Evolutionary conservation across 805 yeast species (phyloP), one percentile per base, ranked within the genome.

Genomic region (Kuraishia molischiana): DNA sequence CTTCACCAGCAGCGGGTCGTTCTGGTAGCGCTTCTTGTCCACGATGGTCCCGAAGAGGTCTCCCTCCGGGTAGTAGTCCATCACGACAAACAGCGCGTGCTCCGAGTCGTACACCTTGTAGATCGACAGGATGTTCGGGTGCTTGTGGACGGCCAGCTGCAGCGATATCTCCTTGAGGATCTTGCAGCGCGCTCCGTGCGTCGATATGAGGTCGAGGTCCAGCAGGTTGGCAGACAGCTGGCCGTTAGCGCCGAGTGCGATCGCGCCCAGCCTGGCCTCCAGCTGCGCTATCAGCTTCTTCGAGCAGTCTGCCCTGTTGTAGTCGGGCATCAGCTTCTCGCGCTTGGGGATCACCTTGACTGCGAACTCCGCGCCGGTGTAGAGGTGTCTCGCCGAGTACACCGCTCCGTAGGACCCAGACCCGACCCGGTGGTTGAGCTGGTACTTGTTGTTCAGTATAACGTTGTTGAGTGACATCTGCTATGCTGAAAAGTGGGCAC

Each of bases 321-420:
- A 6, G n/a, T 29, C 20, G 11, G 29, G 20, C 22, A 19, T 11
- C 2, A 62, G 54, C 4, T 65, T 61, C 38, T 54, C 59, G 38
- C 64, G 62, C 45, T 79, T 78, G 32, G 79, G 61, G 3, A 83
- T 66, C 38, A 81, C 76, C 53, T 86, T 86, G 42, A 87, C 74
- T 2, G 95, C 95, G 48, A 65, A 77, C 17, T 63, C 58, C 35
- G 64, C 57, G 14, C 69, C 66, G 0, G 80, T 68, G 32, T 47
- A 50, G 17, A 66, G 45, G 51, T 85, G 81, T 41, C 68, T 57
- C 3, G 85, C 87, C 14, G 74, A 65, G 61, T 81, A 85, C 5
- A 86, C 90, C 24, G 81, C 65, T 4, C 95, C 95, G 50, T 79
- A 86, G 18, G 95, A 87, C 20, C 96, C 96, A 0, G 90, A 72